Base-by-base conservation (phyloP, 2,329 filamentous ascomycete species). In the Nothophaeocryptopus gaeumannii region DNA sequence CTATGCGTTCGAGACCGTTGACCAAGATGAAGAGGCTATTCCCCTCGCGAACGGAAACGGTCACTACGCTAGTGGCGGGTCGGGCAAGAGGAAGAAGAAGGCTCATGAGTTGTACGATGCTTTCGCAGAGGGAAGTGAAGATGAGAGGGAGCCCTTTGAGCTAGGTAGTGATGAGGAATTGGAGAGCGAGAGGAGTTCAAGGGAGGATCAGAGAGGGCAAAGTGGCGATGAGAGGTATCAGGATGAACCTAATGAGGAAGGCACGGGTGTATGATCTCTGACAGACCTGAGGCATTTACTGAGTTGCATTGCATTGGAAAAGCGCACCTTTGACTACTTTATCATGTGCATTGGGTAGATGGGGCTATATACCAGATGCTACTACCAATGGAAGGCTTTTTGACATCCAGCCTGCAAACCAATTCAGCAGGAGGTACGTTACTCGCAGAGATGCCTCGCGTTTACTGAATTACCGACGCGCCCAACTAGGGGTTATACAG, bases 61-160 rank as follows among this genome's bases (percentile, higher is more conserved):
- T 31, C 16, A 37, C 5, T 26, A 26, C 20, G 46, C 38, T 13
- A 48, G 38, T n/a, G 50, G 36, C 12, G 75, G 73, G 13, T 39
- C 35, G 3, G 50, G 50, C 5, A 74, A 75, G 50, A 77, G 80
- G 58, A 60, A 78, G 71, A 68, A 75, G 58, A 75, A 89, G 14
- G 93, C 89, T 2, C 90, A 92, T 26, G 92, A 97, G 73, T 74
- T 99, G 38, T 99, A 99, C 68, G 93, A 99, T 75, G 93, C 93
- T 4, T 99, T 99, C 77, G 93, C 93, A 0, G 91, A 89, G 12
- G 92, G 90, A 45, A 92, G 92, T 50, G 91, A 93, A 50, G 86
- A 89, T 47, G 84, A 86, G 59, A 65, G 61, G 44, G 72, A 65
- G 15, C 40, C 51, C 10, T 61, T 62, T 47, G 59, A 49, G 5